phyloP scores from a whole-genome alignment of 352 stramenopile genomes.

The Pythium aphanidermatum region DNA sequence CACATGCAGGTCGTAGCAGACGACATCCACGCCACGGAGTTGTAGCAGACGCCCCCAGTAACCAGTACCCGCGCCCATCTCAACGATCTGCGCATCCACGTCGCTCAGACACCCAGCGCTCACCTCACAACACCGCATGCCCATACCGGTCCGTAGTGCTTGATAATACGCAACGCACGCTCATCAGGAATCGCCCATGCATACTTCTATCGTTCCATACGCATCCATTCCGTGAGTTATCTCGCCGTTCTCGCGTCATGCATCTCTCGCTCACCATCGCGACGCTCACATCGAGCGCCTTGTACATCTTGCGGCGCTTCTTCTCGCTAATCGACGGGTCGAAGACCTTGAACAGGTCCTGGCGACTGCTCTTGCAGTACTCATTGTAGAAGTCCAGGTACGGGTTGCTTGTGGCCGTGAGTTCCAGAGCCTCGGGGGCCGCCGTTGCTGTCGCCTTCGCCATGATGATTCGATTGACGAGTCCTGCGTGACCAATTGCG shows the following conservation, averaged over 20 bases:
- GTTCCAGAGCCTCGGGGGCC: constrained; percentile 27
- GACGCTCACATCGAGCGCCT: constrained; percentile 63
- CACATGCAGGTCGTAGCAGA: constrained; percentile 84
- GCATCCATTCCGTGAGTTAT: too few species aligned
- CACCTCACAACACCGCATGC: neutral
- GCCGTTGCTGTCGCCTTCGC: constrained; percentile 3
- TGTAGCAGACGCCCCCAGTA: constrained; percentile 86
- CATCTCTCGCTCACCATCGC: constrained; percentile 72
- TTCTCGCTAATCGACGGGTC: constrained; percentile 65
- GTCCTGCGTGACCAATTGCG: neutral
- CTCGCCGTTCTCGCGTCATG: too few species aligned
- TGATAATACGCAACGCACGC: constrained; percentile 84
- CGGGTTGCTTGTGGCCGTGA: constrained; percentile 66
- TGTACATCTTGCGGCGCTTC: constrained; percentile 59
- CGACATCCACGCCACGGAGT: constrained; percentile 74
- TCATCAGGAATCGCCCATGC: constrained; percentile 90
- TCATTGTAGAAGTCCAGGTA: constrained; percentile 76
- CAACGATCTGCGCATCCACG: constrained; percentile 58
- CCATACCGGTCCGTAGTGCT: constrained; percentile 81
- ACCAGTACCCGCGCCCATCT: constrained; percentile 88
- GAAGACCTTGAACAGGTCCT: constrained; percentile 69
- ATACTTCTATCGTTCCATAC: constrained; percentile 67
- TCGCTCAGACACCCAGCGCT: constrained; percentile 9
- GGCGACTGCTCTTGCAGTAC: constrained; percentile 46
- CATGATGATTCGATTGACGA: neutral